Evolutionary conservation across 805 yeast species (phyloP).

Genomic region (Candida insectorum): DNA sequence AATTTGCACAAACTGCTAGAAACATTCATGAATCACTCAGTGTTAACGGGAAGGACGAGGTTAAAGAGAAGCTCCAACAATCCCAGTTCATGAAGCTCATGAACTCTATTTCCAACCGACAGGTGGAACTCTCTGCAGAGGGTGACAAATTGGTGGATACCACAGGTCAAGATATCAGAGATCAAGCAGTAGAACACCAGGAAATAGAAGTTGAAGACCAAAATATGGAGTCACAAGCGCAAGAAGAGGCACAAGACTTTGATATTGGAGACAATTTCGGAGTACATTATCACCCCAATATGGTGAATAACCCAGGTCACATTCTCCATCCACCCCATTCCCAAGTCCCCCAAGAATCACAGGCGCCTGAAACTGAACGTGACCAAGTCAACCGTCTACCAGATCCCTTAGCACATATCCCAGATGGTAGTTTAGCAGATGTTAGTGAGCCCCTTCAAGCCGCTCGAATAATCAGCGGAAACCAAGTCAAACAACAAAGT

Average conservation of each 20-base stretch:
- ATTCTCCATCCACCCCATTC: not conserved
- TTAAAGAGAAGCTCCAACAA: constrained; percentile 29
- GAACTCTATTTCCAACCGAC: constrained; percentile 33
- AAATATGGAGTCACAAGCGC: not conserved
- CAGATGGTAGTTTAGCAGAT: constrained; percentile 33
- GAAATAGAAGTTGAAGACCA: constrained; percentile 3
- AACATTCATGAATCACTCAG: constrained; percentile 28
- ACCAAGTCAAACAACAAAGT: constrained; percentile 29
- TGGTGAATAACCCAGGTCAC: not conserved
- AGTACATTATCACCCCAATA: not conserved
- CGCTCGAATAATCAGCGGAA: constrained; percentile 39
- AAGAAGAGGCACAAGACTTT: not conserved
- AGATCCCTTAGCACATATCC: constrained; percentile 42
- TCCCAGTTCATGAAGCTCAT: constrained; percentile 37
- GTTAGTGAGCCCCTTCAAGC: constrained; percentile 33
- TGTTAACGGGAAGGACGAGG: constrained; percentile 17
- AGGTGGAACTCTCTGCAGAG: constrained; percentile 30
- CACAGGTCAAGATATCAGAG: constrained; percentile 34
- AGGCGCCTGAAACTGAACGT: constrained; percentile 1
- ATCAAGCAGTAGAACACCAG: too few relatives aligned
- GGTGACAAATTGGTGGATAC: constrained; percentile 37
- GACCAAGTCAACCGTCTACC: constrained; percentile 27
- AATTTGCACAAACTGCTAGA: constrained; percentile 39
- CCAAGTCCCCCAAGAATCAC: not conserved
- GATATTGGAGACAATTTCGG: constrained; percentile 4